phyloP scores from a whole-genome alignment of 495 filamentous ascomycete species.

The Parathielavia appendiculata region DNA sequence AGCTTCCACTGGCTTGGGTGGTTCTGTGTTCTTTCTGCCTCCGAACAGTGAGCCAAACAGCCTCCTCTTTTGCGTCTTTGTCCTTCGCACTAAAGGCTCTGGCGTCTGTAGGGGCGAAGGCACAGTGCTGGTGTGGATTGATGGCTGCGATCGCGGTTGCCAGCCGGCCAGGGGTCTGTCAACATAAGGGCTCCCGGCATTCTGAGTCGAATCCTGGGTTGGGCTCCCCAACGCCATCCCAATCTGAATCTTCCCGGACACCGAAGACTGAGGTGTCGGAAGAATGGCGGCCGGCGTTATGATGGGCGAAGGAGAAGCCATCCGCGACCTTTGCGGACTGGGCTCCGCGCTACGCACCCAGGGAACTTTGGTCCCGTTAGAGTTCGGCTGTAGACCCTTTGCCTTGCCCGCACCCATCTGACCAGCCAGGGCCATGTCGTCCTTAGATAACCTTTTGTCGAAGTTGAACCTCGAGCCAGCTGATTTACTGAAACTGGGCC shows the following conservation, averaged over 20 bases:
- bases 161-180: constrained; percentile 20
- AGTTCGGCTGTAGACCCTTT: constrained; percentile 22
- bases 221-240: constrained; percentile 59
- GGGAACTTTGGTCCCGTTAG: constrained; percentile 22
- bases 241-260: constrained; percentile 39
- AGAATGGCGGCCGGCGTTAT: constrained; percentile 29
- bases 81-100: constrained; percentile 33
- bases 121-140: constrained; percentile 21
- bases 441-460: constrained; percentile 43
- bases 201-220: not conserved
- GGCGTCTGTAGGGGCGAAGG: constrained; percentile 24
- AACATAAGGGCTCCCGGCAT: constrained; percentile 9
- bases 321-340: constrained; percentile 28
- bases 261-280: constrained; percentile 39
- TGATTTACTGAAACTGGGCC: constrained; percentile 21
- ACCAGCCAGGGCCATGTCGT: constrained; percentile 44
- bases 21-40: constrained; percentile 35
- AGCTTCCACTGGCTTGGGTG: constrained; percentile 20
- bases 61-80: constrained; percentile 46
- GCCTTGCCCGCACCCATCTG: constrained; percentile 17
- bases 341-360: constrained; percentile 43
- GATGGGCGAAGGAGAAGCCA: constrained; percentile 22
- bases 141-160: constrained; percentile 20
- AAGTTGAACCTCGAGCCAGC: constrained; percentile 24
- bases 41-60: constrained; percentile 48